These are phyloP conservation scores for Phylloporus arenicola DNA, from an alignment of 768 basidiomycete genomes.

Conservation along the genomic window DNA sequence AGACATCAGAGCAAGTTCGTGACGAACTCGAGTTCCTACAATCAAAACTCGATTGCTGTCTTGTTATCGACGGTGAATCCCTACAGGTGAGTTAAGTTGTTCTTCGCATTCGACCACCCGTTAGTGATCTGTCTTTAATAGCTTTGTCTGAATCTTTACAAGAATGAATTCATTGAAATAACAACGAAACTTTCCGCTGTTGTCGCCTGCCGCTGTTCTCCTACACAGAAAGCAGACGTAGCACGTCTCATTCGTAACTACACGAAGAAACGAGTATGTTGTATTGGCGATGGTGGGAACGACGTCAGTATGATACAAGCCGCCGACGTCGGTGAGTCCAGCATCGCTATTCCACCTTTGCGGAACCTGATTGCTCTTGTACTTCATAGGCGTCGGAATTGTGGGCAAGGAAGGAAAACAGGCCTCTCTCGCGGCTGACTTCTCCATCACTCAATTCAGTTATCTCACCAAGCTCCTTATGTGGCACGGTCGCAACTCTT, in stretches of 20 bases:
- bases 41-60: slow-evolving; percentile 92
- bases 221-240: slow-evolving; percentile 98
- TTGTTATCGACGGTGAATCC: slow-evolving; percentile 97
- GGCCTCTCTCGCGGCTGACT: slow-evolving; percentile 97
- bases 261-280: slow-evolving; percentile 95
- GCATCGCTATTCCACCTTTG: neutral
- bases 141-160: slow-evolving; percentile 88
- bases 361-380: neutral
- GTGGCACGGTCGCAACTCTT: slow-evolving; percentile 99
- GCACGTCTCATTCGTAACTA: slow-evolving; percentile 85
- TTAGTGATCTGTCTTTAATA: slow-evolving; percentile 27
- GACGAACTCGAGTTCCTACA: slow-evolving; percentile 91
- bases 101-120: neutral
- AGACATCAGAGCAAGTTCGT: slow-evolving; percentile 74
- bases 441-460: slow-evolving; percentile 96
- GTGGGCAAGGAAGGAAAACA: slow-evolving; percentile 99
- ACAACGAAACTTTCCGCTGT: slow-evolving; percentile 94
- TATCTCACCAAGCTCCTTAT: slow-evolving; percentile 91
- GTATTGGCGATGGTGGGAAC: slow-evolving; percentile 98
- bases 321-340: slow-evolving; percentile 85
- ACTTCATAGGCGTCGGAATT: slow-evolving; percentile 76
- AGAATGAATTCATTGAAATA: slow-evolving; percentile 92
- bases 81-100: slow-evolving; percentile 56
- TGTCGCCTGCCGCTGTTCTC: slow-evolving; percentile 96
- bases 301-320: slow-evolving; percentile 99